Evolutionary conservation across 352 stramenopile species (phyloP).

Genomic region (Thraustochytrium striatum): DNA sequence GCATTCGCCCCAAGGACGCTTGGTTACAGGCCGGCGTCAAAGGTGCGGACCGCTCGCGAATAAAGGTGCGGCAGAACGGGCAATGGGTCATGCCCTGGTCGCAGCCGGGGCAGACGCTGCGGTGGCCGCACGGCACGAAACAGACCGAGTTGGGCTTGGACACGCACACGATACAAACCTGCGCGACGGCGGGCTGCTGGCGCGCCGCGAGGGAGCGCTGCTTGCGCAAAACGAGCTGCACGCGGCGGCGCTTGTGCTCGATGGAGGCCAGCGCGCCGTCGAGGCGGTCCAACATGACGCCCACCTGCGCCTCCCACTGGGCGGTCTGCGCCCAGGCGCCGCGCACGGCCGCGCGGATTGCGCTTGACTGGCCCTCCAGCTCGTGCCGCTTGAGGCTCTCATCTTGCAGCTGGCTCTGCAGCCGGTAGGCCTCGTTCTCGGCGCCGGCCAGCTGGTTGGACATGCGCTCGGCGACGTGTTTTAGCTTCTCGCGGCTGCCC

Average conservation of each 20-base stretch:
- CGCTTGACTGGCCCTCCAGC: neutral
- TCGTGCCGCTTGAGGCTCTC: neutral
- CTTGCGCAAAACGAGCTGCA: neutral
- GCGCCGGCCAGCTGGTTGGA: constrained; percentile 17
- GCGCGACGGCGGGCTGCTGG: neutral
- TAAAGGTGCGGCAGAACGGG: neutral
- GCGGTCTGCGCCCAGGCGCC: neutral
- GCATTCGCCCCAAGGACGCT: too few relatives aligned
- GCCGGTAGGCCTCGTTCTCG: constrained; percentile 26
- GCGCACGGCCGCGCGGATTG: neutral
- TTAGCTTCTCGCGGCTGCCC: neutral
- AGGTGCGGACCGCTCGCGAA: constrained; percentile 42
- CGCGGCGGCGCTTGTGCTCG: neutral
- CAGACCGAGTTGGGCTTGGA: constrained; percentile 7
- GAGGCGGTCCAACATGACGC: neutral
- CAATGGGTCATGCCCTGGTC: neutral
- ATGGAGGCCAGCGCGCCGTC: neutral
- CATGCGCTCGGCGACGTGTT: neutral
- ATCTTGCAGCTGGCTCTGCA: constrained; percentile 44
- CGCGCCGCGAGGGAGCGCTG: neutral
- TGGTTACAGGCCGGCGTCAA: constrained; percentile 28
- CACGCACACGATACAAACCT: constrained; percentile 29
- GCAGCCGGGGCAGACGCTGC: constrained; percentile 20
- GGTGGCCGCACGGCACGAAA: constrained; percentile 36
- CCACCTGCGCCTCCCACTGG: neutral